Evolutionary conservation across 2,329 filamentous ascomycete genomes (phyloP).

Genomic region (Ophiostoma tasmaniense): DNA sequence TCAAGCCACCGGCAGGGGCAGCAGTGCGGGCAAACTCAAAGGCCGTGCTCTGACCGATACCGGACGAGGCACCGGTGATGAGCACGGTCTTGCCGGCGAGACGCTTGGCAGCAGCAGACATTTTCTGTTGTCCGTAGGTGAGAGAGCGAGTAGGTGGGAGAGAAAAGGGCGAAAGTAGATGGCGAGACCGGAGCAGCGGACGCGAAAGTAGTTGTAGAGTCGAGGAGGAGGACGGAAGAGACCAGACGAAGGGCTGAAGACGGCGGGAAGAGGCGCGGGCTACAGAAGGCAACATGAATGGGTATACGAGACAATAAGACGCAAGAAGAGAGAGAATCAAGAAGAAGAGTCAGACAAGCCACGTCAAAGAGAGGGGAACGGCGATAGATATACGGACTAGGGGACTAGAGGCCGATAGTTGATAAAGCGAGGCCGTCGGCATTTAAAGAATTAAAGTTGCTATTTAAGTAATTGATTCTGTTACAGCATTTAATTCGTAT

Average conservation of each 20-base stretch:
- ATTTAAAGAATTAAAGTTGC: background rate
- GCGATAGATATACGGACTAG: slow-evolving; percentile 5
- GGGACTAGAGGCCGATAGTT: background rate
- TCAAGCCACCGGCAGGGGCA: slow-evolving; percentile 56
- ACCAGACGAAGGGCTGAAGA: slow-evolving; percentile 3
- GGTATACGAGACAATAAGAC: background rate
- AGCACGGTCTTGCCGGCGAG: slow-evolving; percentile 88
- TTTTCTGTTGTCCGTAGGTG: slow-evolving; percentile 2
- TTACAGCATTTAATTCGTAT: background rate
- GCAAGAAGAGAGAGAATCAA: background rate
- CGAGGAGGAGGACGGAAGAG: background rate
- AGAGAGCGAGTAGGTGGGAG: background rate
- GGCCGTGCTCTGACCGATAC: slow-evolving; percentile 78
- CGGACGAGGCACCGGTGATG: slow-evolving; percentile 85
- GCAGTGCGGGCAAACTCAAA: slow-evolving; percentile 85
- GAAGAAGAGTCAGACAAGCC: background rate
- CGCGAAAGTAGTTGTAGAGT: background rate
- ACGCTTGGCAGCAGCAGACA: slow-evolving; percentile 53
- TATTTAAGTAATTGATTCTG: background rate
- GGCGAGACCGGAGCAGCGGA: background rate
- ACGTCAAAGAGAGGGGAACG: background rate
- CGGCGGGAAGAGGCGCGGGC: slow-evolving; percentile 6
- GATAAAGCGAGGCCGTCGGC: background rate
- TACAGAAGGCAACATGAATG: slow-evolving; percentile 16
- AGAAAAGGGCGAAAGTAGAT: background rate